These are phyloP conservation scores for Cystobasidium sp. DNA, from an alignment of 1,284 basidiomycete species.

Conservation along the genomic window DNA sequence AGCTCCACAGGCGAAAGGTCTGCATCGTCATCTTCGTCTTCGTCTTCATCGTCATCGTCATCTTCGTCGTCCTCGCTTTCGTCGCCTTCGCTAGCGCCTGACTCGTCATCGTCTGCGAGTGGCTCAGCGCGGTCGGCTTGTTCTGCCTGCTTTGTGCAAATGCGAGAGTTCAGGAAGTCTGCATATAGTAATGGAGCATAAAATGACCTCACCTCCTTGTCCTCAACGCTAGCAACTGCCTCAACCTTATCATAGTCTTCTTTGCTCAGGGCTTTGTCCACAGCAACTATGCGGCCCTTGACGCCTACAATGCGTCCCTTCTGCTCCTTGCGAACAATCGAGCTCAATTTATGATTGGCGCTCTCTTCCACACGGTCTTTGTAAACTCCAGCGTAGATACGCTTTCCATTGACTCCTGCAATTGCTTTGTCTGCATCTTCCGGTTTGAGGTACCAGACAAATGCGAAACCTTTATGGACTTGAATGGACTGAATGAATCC, in stretches of 20 bases:
- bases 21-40: conserved; percentile 56
- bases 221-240: conserved; percentile 57
- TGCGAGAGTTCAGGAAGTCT: too few relatives aligned
- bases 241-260: conserved; percentile 78
- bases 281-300: conserved; percentile 76
- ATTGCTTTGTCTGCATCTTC: conserved; percentile 86
- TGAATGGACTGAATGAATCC: conserved; percentile 86
- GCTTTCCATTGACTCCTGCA: conserved; percentile 79
- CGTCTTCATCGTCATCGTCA: conserved; percentile 54
- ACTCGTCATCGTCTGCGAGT: conserved; percentile 52
- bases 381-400: conserved; percentile 69
- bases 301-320: conserved; percentile 59
- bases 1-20: conserved; percentile 42
- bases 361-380: conserved; percentile 61
- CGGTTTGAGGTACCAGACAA: conserved; percentile 89
- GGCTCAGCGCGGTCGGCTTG: conserved; percentile 61
- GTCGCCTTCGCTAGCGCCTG: conserved; percentile 53
- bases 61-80: conserved; percentile 59
- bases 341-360: conserved; percentile 73
- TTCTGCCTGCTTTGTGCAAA: conserved; percentile 54
- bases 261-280: conserved; percentile 96
- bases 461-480: conserved; percentile 91
- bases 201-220: conserved; percentile 33
- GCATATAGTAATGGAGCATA: neutral
- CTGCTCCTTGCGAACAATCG: conserved; percentile 64